These are phyloP conservation scores for Trichoderma lentiforme DNA, from an alignment of 2,329 filamentous ascomycete species.

Conservation along the genomic window DNA sequence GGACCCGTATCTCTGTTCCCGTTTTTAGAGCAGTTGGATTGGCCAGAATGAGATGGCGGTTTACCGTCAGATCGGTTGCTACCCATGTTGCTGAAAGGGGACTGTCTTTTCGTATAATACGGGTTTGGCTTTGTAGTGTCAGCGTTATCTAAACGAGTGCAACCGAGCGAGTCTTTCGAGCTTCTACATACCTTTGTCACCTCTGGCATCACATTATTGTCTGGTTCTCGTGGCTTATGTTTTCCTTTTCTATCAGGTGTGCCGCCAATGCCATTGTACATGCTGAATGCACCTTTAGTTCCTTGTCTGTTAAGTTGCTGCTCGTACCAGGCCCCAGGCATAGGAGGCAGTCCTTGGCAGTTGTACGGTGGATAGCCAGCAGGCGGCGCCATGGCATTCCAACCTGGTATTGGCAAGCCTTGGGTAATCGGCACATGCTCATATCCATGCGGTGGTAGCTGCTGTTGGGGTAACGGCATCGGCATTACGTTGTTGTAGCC, in stretches of 20 bases:
- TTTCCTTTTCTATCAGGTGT: background rate
- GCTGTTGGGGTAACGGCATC: background rate
- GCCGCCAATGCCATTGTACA: background rate
- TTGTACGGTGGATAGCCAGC: constrained; percentile 21
- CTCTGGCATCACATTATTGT: constrained; percentile 19
- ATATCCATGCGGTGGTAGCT: constrained; percentile 19
- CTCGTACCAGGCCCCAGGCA: background rate
- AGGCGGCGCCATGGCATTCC: constrained; percentile 25
- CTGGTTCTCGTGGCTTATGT: constrained; percentile 6
- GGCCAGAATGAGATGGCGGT: background rate
- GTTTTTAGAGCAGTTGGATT: constrained; percentile 13
- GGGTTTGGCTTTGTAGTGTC: constrained; percentile 1
- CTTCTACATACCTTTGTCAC: background rate
- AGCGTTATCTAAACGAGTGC: background rate
- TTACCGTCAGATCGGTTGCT: constrained; percentile 16
- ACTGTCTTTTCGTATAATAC: constrained; percentile 17
- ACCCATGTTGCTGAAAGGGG: constrained; percentile 23
- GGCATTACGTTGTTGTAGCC: constrained; percentile 33
- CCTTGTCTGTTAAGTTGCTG: constrained; percentile 10
- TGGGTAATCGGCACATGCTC: constrained; percentile 32
- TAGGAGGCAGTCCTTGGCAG: background rate
- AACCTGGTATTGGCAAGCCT: constrained; percentile 26
- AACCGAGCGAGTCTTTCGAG: background rate
- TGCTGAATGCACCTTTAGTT: constrained; percentile 7
- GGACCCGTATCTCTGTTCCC: background rate